phyloP scores from a whole-genome alignment of 2,329 filamentous ascomycete species.

The Nemania bipapillata region DNA sequence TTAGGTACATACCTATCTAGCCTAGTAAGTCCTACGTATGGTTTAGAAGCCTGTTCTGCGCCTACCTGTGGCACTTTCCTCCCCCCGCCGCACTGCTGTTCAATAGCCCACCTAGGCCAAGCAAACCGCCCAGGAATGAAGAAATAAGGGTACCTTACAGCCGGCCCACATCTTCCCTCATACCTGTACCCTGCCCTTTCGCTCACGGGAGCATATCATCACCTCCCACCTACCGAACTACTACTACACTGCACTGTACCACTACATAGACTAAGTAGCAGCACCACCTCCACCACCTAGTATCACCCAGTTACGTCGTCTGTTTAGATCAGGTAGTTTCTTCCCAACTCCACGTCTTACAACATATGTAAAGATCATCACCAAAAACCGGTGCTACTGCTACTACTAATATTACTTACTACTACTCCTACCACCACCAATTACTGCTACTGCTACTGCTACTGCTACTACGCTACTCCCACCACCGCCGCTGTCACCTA shows the following conservation, averaged over 20 bases:
- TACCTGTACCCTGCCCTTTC: conserved; percentile 17
- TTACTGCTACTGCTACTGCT: conserved; percentile 8
- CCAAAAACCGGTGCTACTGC: conserved; percentile 5
- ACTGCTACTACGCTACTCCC: conserved; percentile 6
- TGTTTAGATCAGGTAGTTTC: conserved; percentile 1
- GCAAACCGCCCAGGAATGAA: neutral
- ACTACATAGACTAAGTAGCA: neutral
- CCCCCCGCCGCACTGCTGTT: conserved; percentile 14
- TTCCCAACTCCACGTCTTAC: conserved; percentile 25
- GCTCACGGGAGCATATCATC: conserved; percentile 29
- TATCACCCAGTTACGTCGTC: conserved; percentile 16
- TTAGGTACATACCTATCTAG: neutral
- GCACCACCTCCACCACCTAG: neutral
- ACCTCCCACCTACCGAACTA: conserved; percentile 21
- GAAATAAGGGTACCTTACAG: conserved; percentile 32
- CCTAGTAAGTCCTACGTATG: too few relatives aligned
- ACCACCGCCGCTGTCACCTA: neutral
- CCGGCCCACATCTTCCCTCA: conserved; percentile 28
- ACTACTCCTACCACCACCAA: neutral
- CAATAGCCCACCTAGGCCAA: neutral
- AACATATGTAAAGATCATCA: conserved; percentile 30
- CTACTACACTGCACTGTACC: conserved; percentile 1
- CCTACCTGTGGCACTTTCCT: too few relatives aligned
- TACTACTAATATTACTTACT: neutral
- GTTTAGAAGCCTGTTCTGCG: too few relatives aligned